Percentiles rank a stretch among this genome's conserved stretches.
phyloP scores from a whole-genome alignment of 495 filamentous ascomycete species.

The Hypoxylon subgilvum region DNA sequence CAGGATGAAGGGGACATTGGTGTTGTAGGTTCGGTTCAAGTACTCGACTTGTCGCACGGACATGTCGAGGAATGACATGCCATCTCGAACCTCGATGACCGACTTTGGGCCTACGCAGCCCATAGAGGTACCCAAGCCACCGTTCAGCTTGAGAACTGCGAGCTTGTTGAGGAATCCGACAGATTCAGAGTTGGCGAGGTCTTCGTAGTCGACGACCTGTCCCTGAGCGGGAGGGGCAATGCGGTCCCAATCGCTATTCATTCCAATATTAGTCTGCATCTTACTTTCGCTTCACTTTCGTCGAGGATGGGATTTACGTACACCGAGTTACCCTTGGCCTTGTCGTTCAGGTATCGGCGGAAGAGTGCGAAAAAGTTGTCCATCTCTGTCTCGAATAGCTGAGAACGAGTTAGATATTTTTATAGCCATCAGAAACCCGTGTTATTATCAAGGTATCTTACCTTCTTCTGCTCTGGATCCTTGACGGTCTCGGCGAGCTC shows the following conservation, averaged over 20 bases:
- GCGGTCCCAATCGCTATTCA: constrained; percentile 81
- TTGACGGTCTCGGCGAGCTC: constrained; percentile 87
- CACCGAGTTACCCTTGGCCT: constrained; percentile 93
- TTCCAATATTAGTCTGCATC: constrained; percentile 32
- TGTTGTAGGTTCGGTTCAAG: constrained; percentile 95
- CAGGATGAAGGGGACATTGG: constrained; percentile 97
- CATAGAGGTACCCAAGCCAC: constrained; percentile 99
- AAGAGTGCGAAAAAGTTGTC: constrained; percentile 99
- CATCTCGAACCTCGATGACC: constrained; percentile 98
- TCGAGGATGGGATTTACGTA: constrained; percentile 45
- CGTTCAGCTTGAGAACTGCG: constrained; percentile 98
- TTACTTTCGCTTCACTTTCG: not conserved
- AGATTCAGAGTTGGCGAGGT: constrained; percentile 82
- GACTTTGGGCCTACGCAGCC: constrained; percentile 99
- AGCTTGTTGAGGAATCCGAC: constrained; percentile 96
- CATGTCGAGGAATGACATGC: constrained; percentile 99
- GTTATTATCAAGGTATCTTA: constrained; percentile 40
- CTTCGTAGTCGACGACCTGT: constrained; percentile 92
- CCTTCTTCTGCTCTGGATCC: constrained; percentile 83
- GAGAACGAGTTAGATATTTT: not conserved
- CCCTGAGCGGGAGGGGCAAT: constrained; percentile 89
- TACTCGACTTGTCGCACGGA: constrained; percentile 99
- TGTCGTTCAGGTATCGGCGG: constrained; percentile 96
- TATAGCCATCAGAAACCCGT: no score
- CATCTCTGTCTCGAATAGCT: constrained; percentile 96